Conservation (phyloP, 768 basidiomycete species). For the Trametes cinnabarina region DNA sequence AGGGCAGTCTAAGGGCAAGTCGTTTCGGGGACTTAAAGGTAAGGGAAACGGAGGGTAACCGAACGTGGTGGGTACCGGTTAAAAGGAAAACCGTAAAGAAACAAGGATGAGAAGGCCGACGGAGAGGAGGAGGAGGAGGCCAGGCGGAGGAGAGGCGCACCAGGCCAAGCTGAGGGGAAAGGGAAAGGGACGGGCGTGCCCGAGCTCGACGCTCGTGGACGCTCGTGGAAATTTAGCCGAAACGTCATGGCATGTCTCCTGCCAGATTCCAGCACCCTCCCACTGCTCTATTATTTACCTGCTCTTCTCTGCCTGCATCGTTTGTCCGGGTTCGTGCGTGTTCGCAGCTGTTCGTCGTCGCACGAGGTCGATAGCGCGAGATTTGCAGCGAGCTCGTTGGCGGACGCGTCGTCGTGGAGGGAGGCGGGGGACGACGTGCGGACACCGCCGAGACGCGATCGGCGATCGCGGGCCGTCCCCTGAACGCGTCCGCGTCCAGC, state of each 20-base stretch:
- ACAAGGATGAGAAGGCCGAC: slow-evolving; percentile 4
- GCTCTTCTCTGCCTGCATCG: not conserved
- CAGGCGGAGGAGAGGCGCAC: not conserved
- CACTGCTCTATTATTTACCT: not conserved
- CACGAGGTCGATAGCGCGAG: not conserved
- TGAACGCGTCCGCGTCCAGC: not conserved
- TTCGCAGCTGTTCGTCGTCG: not conserved
- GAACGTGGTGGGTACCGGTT: not conserved
- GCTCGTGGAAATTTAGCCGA: slow-evolving; percentile 10
- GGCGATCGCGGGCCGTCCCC: slow-evolving; percentile 12
- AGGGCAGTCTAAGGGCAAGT: no score
- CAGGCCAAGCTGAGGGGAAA: not conserved
- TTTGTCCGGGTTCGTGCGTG: not conserved
- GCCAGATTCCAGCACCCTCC: not conserved
- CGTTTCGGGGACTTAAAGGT: no score
- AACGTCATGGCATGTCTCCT: not conserved
- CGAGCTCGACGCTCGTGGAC: not conserved
- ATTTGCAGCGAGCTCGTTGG: not conserved
- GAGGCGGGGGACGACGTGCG: not conserved
- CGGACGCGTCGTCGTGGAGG: not conserved
- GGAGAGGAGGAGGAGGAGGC: not conserved
- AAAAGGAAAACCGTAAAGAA: not conserved
- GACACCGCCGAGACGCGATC: not conserved
- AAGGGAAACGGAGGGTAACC: no score
- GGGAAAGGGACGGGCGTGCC: not conserved